Evolutionary conservation across 176 grass and related monocot genomes (phyloP), one percentile per base, ranked within the genome.

Genomic region (Carex cristatella): DNA sequence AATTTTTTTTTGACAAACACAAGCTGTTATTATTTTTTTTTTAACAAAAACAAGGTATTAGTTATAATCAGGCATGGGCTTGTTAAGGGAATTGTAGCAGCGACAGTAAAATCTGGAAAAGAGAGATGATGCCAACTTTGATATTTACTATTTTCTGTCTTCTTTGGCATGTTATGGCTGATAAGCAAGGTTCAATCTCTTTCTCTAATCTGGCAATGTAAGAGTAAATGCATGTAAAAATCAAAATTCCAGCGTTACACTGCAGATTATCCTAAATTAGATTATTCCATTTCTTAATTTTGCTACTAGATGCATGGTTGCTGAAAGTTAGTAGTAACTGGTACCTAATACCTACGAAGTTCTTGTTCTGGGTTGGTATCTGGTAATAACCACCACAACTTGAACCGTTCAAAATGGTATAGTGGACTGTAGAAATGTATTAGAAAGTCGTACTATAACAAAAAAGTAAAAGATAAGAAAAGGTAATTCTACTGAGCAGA

Each of bases 171-270:
- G 63, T n/a, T 65, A 15, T 68, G 48, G 61, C 81, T 31, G 63
- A 83, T 53, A 69, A 83, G 65, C 63, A 83, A 83, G 81, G 81
- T 83, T 69, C 23, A 18, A 16, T 30, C 81, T 69, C 62, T 55
- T 14, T 68, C 11, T 69, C 40, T 65, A 33, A 12, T 53, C 40
- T 67, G 35, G 14, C n/a, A 79, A 14, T 82, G 35, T 12, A 49
- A 79, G 27, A 57, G 53, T 33, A 79, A 74, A 35, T 58, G 53
- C 31, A 57, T 31, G 27, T 79, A 18, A 31, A 13, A 58, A 79
- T 79, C 13, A 7, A 35, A 79, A 57, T 74, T 28, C 4, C 70
- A 27, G 42, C 18, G 2, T 51, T 71, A 46, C 44, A 42, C 28
- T 79, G 28, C 27, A 7, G 28, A 79, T 58, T 58, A 8, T 79